Evolutionary conservation across 1,284 basidiomycete genomes (phyloP).

Genomic region (Sanghuangporus baumii): DNA sequence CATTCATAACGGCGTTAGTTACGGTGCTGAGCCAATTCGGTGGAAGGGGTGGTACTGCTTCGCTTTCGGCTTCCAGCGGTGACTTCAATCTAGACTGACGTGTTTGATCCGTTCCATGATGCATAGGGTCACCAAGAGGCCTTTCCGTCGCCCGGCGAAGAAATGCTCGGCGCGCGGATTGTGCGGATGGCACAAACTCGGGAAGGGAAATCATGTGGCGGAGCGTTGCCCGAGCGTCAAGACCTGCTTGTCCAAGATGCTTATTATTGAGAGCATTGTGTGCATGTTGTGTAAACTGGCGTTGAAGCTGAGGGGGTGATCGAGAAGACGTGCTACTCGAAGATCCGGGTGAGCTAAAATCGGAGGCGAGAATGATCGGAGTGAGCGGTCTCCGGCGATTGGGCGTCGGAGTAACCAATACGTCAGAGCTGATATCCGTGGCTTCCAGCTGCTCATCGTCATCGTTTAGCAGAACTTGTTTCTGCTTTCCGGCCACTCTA

Average conservation of each 20-base stretch:
- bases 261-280: neutral
- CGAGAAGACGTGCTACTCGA: conserved; percentile 14
- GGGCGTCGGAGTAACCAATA: conserved; percentile 11
- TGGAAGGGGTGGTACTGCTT: conserved; percentile 40
- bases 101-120: neutral
- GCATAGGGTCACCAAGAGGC: neutral
- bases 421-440: neutral
- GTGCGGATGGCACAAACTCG: conserved; percentile 31
- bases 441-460: neutral
- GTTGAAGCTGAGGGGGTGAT: conserved; percentile 8
- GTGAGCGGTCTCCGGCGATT: conserved; percentile 9
- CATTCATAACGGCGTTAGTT: conserved; percentile 49
- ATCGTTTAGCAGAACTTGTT: neutral
- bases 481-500: conserved; percentile 7
- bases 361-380: conserved; percentile 10
- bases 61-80: neutral
- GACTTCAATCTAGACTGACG: neutral
- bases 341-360: conserved; percentile 14
- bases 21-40: conserved; percentile 59
- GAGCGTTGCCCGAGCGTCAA: conserved; percentile 58
- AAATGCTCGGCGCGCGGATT: conserved; percentile 13
- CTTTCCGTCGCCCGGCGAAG: neutral
- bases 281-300: neutral
- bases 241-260: conserved; percentile 16
- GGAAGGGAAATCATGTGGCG: conserved; percentile 65